Base-by-base conservation (phyloP, 2,329 filamentous ascomycete genomes). In the Penicillium sp. region DNA sequence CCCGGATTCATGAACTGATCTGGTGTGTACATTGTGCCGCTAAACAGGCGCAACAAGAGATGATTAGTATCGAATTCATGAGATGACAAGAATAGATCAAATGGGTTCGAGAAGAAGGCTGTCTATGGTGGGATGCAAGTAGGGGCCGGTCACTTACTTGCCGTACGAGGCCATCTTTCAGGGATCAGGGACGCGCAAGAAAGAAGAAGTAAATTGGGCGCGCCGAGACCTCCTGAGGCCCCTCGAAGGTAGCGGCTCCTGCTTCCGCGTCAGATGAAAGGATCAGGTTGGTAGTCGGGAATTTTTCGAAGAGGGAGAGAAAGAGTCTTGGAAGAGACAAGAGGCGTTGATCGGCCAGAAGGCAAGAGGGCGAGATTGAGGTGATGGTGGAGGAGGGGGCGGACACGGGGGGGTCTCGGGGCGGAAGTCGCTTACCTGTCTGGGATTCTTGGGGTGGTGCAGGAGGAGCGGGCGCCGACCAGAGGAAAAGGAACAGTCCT, bases 1-100 rank as follows among this genome's bases (percentile, higher is more conserved):
- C 95, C 92, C 62, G 95, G 92, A 77, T 98, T 98, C 90, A 98
- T 96, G 81, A 98, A 98, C 69, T 87, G 85, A 63, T 85, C 83
- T 60, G 83, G 78, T 44, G 83, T 79, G 76, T 88, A 89, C 70
- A 86, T 82, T 66, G 84, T 86, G 72, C 64, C 66, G 52, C 52
- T 56, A 52, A 41, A 16, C 41, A 47, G 55, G 9, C 56, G 56
- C 66, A 52, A 62, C 16, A 27, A 24, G 14, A 33, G 9, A 41
- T 18, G 24, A 43, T 43, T 2, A 53, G 50, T 24, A 24, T 49
- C n/a, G n/a, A 35, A 10, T 13, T 13, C 16, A 49, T 49, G 11
- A 33, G 46, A 49, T n/a, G 4, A 19, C 33, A n/a, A 49, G 46
- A 16, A 16, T 3, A 24, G 33, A n/a, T 19, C 16, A 9, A 3